A percentile compares a stretch with the other conserved stretches of the same genome.
Conservation (phyloP, 2,329 filamentous ascomycete genomes). For the Microcyclosporella mali region DNA sequence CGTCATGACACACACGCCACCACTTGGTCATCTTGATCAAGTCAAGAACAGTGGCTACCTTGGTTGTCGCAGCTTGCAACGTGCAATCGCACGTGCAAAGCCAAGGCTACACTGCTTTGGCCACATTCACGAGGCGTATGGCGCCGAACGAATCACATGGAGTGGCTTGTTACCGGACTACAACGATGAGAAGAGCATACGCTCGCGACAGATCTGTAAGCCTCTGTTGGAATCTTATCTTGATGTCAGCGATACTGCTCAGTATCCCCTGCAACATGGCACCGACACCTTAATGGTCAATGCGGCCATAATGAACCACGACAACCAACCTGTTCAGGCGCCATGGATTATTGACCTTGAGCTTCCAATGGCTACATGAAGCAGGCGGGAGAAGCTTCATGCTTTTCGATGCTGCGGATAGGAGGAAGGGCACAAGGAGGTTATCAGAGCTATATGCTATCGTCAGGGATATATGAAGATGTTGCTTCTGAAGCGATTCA, state of each 20-base stretch:
- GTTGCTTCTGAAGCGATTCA: too few relatives aligned
- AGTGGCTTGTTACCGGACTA: background rate
- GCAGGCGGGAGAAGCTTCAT: too few relatives aligned
- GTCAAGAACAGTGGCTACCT: slow-evolving; percentile 21
- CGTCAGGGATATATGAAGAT: too few relatives aligned
- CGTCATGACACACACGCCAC: slow-evolving; percentile 38
- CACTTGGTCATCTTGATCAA: slow-evolving; percentile 26
- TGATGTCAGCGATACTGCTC: slow-evolving; percentile 16
- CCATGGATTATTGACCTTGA: slow-evolving; percentile 54
- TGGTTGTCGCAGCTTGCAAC: slow-evolving; percentile 44
- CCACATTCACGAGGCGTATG: slow-evolving; percentile 57
- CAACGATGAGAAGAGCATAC: slow-evolving; percentile 3
- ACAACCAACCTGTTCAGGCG: slow-evolving; percentile 40
- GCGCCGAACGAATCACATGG: slow-evolving; percentile 51
- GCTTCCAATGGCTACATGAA: slow-evolving; percentile 16
- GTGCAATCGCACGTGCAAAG: slow-evolving; percentile 39
- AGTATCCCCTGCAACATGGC: slow-evolving; percentile 36
- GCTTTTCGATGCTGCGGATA: too few relatives aligned
- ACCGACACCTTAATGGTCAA: slow-evolving; percentile 54
- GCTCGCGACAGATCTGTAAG: slow-evolving; percentile 7
- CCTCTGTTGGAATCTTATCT: slow-evolving; percentile 29
- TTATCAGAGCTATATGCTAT: too few relatives aligned
- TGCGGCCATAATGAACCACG: slow-evolving; percentile 49
- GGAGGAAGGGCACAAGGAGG: too few relatives aligned
- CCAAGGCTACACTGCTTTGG: slow-evolving; percentile 53